These are phyloP conservation scores for Taiozyma sp. DNA, from an alignment of 1,139 yeast species.

Conservation along the genomic window DNA sequence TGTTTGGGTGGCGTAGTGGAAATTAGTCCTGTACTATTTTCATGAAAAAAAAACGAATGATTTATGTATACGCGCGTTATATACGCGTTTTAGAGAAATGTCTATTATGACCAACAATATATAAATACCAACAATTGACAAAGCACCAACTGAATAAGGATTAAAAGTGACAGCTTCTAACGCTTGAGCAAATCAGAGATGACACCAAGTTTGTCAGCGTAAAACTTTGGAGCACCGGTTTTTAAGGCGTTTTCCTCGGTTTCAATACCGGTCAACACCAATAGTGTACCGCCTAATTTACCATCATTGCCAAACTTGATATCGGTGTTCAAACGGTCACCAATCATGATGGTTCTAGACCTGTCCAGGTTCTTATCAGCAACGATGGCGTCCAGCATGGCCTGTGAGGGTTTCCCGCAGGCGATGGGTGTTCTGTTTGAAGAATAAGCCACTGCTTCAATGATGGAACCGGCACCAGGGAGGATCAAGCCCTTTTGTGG, in stretches of 20 bases:
- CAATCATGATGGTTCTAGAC: slow-evolving; percentile 78
- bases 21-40: too few species aligned
- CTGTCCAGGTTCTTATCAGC: slow-evolving; percentile 56
- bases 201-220: slow-evolving; percentile 71
- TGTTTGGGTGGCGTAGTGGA: too few species aligned
- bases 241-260: slow-evolving; percentile 52
- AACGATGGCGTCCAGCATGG: slow-evolving; percentile 87
- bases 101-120: too few species aligned
- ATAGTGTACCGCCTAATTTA: slow-evolving; percentile 66
- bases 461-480: slow-evolving; percentile 94
- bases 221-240: slow-evolving; percentile 56
- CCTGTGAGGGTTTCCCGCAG: slow-evolving; percentile 88
- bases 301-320: slow-evolving; percentile 88
- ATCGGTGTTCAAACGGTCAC: slow-evolving; percentile 93
- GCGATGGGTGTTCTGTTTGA: slow-evolving; percentile 72
- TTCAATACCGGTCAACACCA: slow-evolving; percentile 90
- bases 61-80: too few species aligned
- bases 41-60: too few species aligned
- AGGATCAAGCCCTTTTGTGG: slow-evolving; percentile 81
- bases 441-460: slow-evolving; percentile 72
- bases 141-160: too few species aligned
- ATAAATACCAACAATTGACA: too few species aligned
- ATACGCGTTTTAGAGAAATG: too few species aligned
- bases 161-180: too few species aligned
- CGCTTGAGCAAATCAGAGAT: slow-evolving; percentile 43